Percentiles rank a stretch among this genome's conserved stretches.
These are phyloP conservation scores for Tilletiopsis washingtonensis DNA, from an alignment of 1,284 basidiomycete species.

Conservation along the genomic window DNA sequence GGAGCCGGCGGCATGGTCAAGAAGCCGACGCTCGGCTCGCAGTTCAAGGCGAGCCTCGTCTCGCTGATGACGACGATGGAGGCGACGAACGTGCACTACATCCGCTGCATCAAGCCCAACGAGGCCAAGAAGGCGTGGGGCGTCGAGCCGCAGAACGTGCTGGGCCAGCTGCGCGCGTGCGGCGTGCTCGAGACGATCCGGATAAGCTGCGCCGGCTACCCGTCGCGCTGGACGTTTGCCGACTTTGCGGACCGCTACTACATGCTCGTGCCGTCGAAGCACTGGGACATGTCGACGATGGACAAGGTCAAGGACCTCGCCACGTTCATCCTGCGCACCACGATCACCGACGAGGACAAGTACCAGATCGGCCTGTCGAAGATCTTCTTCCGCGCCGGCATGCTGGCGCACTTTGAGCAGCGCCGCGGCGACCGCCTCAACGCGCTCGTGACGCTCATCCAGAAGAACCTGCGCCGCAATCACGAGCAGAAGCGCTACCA, in stretches of 20 bases:
- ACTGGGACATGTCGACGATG: constrained; percentile 58
- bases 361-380: constrained; percentile 95
- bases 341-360: constrained; percentile 87
- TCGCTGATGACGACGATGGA: constrained; percentile 95
- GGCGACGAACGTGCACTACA: constrained; percentile 97
- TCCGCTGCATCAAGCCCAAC: constrained; percentile 99
- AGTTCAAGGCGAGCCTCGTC: constrained; percentile 92
- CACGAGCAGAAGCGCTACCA: constrained; percentile 77
- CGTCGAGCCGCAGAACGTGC: constrained; percentile 88
- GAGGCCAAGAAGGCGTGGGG: constrained; percentile 95
- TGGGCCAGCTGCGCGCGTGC: constrained; percentile 91
- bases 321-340: constrained; percentile 71
- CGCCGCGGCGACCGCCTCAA: constrained; percentile 80
- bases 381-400: constrained; percentile 98
- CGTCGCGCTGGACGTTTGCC: constrained; percentile 96
- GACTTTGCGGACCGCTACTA: constrained; percentile 99
- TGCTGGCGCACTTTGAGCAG: constrained; percentile 94
- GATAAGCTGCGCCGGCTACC: constrained; percentile 97
- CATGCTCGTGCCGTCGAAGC: constrained; percentile 79
- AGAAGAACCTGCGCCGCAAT: constrained; percentile 87
- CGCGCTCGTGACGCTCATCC: constrained; percentile 82
- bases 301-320: constrained; percentile 64
- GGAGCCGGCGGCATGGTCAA: constrained; percentile 59
- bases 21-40: constrained; percentile 95
- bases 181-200: constrained; percentile 98